Evolutionary conservation across 345 rosid species (phyloP), one percentile per base, ranked within the genome.

Genomic region (Salix udensis): DNA sequence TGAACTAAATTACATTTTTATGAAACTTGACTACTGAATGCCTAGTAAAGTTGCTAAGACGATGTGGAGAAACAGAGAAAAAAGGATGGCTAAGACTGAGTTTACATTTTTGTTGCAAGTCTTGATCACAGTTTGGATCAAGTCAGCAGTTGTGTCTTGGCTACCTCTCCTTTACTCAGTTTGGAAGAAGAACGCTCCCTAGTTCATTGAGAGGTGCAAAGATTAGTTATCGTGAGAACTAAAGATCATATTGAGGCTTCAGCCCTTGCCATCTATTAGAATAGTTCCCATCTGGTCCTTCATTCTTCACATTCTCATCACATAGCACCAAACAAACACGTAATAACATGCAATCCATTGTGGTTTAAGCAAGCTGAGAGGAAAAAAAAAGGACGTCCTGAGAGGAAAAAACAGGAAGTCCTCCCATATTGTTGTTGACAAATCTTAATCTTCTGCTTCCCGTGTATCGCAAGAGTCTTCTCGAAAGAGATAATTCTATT

Each of bases 71-170:
- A 42, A 42, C 46, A 42, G 46, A 40, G 31, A 3, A 42, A 39
- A 9, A 4, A 5, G 39, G n/a, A 68, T n/a, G 2, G 28, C 52
- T 16, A 1, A 68, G 71, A 68, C 1, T 19, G 14, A 42, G 46
- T 42, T 42, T 11, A 10, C 10, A 21, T 68, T 4, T 68, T 68
- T 68, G 28, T 68, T 68, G 19, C 16, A 6, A 18, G 21, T n/a
- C 52, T 68, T 30, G 70, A 67, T 67, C 70, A 36, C n/a, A 67
- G 36, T 34, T 36, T 67, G 21, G 70, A 67, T 36, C 31, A 68
- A 12, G 71, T 68, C 13, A 68, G 50, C 24, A 68, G 21, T 26
- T 11, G 67, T 26, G 67, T 64, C 14, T 16, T 64, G 13, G 34
- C 39, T 64, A 30, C 67, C 31, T 64, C 39, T 64, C 67, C 67